Base-by-base conservation (phyloP, 2,329 filamentous ascomycete genomes). In the Scleromitrula shiraiana region DNA sequence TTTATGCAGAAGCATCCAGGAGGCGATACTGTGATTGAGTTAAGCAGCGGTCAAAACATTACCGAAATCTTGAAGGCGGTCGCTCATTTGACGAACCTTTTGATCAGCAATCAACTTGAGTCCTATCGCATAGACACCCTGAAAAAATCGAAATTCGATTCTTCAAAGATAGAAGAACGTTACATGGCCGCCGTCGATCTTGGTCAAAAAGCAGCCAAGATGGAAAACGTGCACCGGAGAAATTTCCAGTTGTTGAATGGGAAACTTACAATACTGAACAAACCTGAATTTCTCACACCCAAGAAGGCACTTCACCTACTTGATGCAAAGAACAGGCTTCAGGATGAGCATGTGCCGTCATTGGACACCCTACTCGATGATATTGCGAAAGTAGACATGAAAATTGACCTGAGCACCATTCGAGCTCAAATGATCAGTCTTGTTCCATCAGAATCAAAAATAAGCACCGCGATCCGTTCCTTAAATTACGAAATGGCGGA, bases 1-100 rank as follows among this genome's bases (percentile, higher is more conserved):
- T 39, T 39, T 39, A 39, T 39, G 37, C 37, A 39, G 37, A 39
- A 10, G 22, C 37, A 39, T 10, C 37, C 37, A 39, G 37, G 37
- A 10, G 37, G 37, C 15, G 37, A 39, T 17, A 39, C 22, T 7
- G 22, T 39, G 22, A 39, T 39, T 14, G 37, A 1, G 7, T 15
- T 19, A 2, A 39, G 37, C 12, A 39, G 37, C 22, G 37, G 37
- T 22, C 37, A 39, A 27, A 22, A 39, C 7, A 27, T 39, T 7
- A 39, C 37, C 14, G 37, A 39, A 4, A 39, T 19, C 37, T 26
- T 39, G 22, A 23, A 39, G 12, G 37, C 37, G 24, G 37, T 39
- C 14, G 37, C 12, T 9, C 37, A 39, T 27, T 27, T 39, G 37
- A 12, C 37, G 5, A 17, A 19, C 37, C 22, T 14, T 39, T 12